These are phyloP conservation scores for Clathrus columnatus DNA, from an alignment of 768 basidiomycete genomes.

Conservation along the genomic window DNA sequence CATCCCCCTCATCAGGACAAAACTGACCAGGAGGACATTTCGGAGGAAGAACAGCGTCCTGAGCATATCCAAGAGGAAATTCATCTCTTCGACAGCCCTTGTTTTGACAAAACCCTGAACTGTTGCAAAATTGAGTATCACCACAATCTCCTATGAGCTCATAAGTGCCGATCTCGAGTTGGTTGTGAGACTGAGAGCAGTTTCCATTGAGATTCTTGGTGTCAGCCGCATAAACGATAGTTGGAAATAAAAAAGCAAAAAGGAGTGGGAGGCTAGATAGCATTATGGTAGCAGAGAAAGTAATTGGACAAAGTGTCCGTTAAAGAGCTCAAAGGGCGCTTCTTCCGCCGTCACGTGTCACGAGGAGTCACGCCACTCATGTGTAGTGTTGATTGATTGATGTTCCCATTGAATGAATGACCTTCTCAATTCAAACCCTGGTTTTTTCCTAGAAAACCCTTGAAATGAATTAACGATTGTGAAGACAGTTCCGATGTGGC, in stretches of 20 bases:
- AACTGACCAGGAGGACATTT: conserved; percentile 57
- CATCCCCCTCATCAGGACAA: conserved; percentile 77
- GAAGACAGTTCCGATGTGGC: no score
- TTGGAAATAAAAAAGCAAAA: conserved; percentile 1
- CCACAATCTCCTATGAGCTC: conserved; percentile 77
- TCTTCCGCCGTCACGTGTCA: background rate
- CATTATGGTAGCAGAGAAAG: background rate
- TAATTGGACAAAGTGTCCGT: background rate
- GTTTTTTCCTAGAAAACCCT: no score
- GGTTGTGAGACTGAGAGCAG: conserved; percentile 36
- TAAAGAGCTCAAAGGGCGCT: background rate
- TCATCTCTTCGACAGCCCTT: conserved; percentile 71
- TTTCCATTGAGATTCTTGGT: conserved; percentile 7
- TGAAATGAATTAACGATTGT: no score
- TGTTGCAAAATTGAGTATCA: conserved; percentile 55
- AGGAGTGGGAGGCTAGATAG: conserved; percentile 4
- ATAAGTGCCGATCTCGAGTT: conserved; percentile 67
- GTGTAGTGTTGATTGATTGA: no score
- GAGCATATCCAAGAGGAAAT: conserved; percentile 62
- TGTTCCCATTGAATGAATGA: no score
- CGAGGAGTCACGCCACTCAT: no score
- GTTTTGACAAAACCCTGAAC: conserved; percentile 39
- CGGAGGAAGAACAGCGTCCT: conserved; percentile 38
- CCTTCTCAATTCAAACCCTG: no score
- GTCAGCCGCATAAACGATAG: background rate